Evolutionary conservation across 495 filamentous ascomycete species (phyloP), one percentile per base, ranked within the genome.

Genomic region (Talaromyces thailandensis): DNA sequence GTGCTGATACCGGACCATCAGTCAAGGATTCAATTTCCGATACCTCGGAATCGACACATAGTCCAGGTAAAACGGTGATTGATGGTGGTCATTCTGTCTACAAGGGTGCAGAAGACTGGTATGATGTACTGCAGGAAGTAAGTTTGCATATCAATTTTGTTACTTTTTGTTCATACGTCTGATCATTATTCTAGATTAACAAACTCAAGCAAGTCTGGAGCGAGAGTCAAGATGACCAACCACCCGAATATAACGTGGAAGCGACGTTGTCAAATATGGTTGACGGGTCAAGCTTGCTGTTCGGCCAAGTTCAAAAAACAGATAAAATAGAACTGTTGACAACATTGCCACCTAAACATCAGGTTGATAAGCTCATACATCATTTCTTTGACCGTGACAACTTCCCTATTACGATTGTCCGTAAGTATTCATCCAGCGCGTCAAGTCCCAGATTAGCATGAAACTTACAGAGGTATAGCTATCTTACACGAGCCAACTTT

Each of bases 41-140:
- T 25, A 2, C 57, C 11, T 52, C 59, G 9, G 59, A 32, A 21
- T 45, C 43, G 25, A 16, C 45, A 28, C n/a, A 52, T 32, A 61
- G 26, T 52, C 26, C 59, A 4, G 43, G 43, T 11, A 51, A 31
- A 50, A 52, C 24, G 14, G 45, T 61, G 24, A 52, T 61, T 18
- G 59, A 61, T 52, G 43, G 43, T 23, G 40, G 23, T 12, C 25
- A 61, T 50, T 61, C 59, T 11, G 28, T 61, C 7, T 61, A 61
- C 50, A 51, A 48, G 50, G 59, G 45, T 31, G 59, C 26, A 51
- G 43, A 61, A 9, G 59, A 61, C n/a, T 61, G 59, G 59, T 61
- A 61, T 61, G 59, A 61, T 61, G 26, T 61, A 48, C 43, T 61
- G 2, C 59, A 61, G 26, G 59, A 61, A 18, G 59, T 61, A 50